These are phyloP conservation scores for Eucalyptus lansdowneana DNA, from an alignment of 345 rosid species.

Conservation along the genomic window DNA sequence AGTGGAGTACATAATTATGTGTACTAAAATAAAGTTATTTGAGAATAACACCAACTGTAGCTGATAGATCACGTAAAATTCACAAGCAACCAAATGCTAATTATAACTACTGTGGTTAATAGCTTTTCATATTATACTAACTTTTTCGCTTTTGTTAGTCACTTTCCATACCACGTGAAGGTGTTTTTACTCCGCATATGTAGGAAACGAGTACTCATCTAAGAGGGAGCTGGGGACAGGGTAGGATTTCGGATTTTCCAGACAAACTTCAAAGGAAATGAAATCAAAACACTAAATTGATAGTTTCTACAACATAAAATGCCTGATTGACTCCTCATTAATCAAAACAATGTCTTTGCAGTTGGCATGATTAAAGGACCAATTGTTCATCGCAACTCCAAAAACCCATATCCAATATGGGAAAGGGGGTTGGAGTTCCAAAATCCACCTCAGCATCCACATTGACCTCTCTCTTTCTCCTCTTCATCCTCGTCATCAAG, in stretches of 20 bases:
- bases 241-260: not conserved
- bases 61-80: too few relatives aligned
- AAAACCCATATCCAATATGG: not conserved
- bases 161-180: not conserved
- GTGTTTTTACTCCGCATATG: not conserved
- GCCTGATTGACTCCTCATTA: not conserved
- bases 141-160: not conserved
- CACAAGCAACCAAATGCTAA: too few relatives aligned
- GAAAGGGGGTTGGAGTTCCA: not conserved
- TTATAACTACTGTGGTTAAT: too few relatives aligned
- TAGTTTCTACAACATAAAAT: not conserved
- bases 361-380: not conserved
- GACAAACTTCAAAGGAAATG: not conserved
- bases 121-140: too few relatives aligned
- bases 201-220: not conserved
- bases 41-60: too few relatives aligned
- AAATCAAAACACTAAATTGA: not conserved
- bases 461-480: not conserved
- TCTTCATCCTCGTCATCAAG: not conserved
- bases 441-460: not conserved
- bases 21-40: too few relatives aligned
- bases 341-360: not conserved
- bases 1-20: too few relatives aligned
- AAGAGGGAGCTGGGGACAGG: not conserved
- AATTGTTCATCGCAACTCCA: not conserved